Evolutionary conservation across 2,329 filamentous ascomycete species (phyloP).

Genomic region (Geosmithia putterillii): DNA sequence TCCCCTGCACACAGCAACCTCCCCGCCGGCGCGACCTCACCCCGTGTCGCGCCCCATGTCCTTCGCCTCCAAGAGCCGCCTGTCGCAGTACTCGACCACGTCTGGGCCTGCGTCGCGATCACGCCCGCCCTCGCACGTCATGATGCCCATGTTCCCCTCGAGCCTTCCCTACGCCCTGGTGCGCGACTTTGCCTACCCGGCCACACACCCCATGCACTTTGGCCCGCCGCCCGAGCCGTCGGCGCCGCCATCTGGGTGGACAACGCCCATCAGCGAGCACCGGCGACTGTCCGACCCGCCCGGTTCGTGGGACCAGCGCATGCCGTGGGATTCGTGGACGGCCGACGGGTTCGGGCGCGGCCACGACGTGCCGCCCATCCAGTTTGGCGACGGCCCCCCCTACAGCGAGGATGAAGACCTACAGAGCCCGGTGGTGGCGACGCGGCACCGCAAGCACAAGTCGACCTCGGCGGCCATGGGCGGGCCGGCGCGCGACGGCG

Average conservation of each 20-base stretch:
- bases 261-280: conserved; percentile 74
- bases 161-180: conserved; percentile 82
- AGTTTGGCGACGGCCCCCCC: conserved; percentile 78
- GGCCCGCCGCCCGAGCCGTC: conserved; percentile 71
- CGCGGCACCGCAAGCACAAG: conserved; percentile 77
- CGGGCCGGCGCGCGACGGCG: not conserved
- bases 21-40: conserved; percentile 2
- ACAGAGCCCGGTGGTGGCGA: conserved; percentile 79
- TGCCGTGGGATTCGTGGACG: conserved; percentile 44
- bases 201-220: conserved; percentile 79
- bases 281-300: conserved; percentile 77
- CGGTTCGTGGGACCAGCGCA: conserved; percentile 59
- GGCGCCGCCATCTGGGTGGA: conserved; percentile 59
- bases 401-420: conserved; percentile 95
- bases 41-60: conserved; percentile 55
- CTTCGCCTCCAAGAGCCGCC: conserved; percentile 66
- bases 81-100: conserved; percentile 71
- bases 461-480: conserved; percentile 41
- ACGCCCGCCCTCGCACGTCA: conserved; percentile 63
- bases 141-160: conserved; percentile 76
- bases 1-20: not conserved
- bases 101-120: conserved; percentile 55
- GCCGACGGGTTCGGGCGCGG: conserved; percentile 44
- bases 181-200: conserved; percentile 88
- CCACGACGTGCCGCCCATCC: conserved; percentile 67